Conservation (phyloP, 2,329 filamentous ascomycete species). For the Colletotrichum acutatum region DNA sequence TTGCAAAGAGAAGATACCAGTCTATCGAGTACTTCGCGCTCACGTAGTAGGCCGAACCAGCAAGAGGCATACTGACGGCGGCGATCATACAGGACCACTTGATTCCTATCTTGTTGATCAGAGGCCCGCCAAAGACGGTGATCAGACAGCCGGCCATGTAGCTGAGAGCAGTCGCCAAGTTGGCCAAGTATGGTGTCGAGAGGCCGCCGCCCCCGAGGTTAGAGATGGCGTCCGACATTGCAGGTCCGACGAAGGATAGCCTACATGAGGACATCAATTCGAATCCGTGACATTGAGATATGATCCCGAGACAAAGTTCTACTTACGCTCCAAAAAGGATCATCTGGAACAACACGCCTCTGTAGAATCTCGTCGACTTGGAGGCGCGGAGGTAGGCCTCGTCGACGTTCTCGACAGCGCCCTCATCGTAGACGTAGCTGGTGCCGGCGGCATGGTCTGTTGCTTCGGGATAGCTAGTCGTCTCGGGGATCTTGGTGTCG, state of each 20-base stretch:
- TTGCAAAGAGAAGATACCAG: slow-evolving; percentile 46
- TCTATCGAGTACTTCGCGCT: slow-evolving; percentile 43
- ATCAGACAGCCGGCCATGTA: slow-evolving; percentile 18
- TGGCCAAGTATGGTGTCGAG: slow-evolving; percentile 28
- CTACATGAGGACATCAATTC: background rate
- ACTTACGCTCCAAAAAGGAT: slow-evolving; percentile 26
- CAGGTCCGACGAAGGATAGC: slow-evolving; percentile 24
- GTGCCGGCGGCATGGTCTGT: background rate
- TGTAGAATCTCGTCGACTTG: slow-evolving; percentile 10
- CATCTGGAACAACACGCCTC: slow-evolving; percentile 26
- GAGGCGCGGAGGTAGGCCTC: slow-evolving; percentile 4
- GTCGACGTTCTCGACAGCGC: background rate
- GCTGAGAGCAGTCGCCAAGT: slow-evolving; percentile 20
- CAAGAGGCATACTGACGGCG: slow-evolving; percentile 46
- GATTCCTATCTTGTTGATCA: slow-evolving; percentile 52
- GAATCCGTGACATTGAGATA: background rate
- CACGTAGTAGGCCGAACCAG: slow-evolving; percentile 47
- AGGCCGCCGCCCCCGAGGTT: slow-evolving; percentile 27
- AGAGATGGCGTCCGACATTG: slow-evolving; percentile 30
- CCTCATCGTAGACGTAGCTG: slow-evolving; percentile 2
- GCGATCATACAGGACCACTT: slow-evolving; percentile 50
- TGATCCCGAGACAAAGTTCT: too few relatives aligned
- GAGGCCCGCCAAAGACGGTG: slow-evolving; percentile 44
- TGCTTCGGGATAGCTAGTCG: background rate
- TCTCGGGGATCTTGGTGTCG: background rate